These are phyloP conservation scores for Thraustochytrium striatum DNA, from an alignment of 352 stramenopile genomes.

Conservation along the genomic window DNA sequence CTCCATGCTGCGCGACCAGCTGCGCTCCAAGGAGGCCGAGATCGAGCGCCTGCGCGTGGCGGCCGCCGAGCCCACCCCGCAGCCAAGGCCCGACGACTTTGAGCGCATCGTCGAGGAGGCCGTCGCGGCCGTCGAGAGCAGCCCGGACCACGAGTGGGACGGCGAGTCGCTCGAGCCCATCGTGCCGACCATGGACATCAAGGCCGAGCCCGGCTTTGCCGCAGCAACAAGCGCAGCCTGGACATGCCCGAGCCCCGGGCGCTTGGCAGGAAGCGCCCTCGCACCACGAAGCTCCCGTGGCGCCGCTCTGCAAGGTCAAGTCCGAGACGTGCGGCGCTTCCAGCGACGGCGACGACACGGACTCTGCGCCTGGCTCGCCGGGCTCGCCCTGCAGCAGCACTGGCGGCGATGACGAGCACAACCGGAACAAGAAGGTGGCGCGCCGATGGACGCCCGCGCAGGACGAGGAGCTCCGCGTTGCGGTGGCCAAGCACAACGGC, in stretches of 20 bases:
- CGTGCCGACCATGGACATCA: not conserved
- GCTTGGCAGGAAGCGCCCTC: too few species aligned
- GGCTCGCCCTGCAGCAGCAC: too few species aligned
- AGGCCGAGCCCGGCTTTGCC: too few species aligned
- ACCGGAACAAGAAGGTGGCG: constrained; percentile 27
- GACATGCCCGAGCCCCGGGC: too few species aligned
- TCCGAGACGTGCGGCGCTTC: too few species aligned
- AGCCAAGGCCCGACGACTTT: constrained; percentile 45
- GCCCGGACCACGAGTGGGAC: constrained; percentile 20
- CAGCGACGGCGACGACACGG: not conserved
- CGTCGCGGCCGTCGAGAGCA: constrained; percentile 19
- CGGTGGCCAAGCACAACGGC: constrained; percentile 71
- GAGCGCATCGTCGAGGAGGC: constrained; percentile 41
- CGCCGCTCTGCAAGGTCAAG: too few species aligned
- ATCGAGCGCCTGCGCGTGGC: not conserved
- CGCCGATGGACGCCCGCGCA: constrained; percentile 75
- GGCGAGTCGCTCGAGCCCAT: not conserved
- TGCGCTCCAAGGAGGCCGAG: constrained; percentile 33
- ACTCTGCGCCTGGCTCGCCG: too few species aligned
- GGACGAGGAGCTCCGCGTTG: constrained; percentile 72
- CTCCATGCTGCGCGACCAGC: constrained; percentile 13
- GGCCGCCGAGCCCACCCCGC: not conserved
- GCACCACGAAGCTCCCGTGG: too few species aligned
- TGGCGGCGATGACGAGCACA: constrained; percentile 9
- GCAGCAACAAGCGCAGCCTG: too few species aligned